A percentile compares a stretch with the other conserved stretches of the same genome.
Conservation (phyloP, 139 green algal genomes). For the Dunaliella primolecta region DNA sequence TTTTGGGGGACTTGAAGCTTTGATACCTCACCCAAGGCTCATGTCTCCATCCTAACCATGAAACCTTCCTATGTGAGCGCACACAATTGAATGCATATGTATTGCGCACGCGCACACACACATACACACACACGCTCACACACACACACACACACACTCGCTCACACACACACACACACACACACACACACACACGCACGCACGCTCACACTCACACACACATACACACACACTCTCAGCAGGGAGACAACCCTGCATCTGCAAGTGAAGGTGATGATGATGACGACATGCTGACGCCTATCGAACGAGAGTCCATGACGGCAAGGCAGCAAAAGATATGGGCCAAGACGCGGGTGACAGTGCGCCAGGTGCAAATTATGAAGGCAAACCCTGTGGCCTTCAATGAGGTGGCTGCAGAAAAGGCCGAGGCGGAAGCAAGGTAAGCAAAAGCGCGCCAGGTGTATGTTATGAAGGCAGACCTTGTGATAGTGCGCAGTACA, state of each 20-base stretch:
- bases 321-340: background rate
- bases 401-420: background rate
- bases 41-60: background rate
- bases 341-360: background rate
- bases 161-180: background rate
- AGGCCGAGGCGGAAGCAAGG: background rate
- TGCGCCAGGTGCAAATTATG: background rate
- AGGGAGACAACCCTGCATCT: background rate
- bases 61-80: background rate
- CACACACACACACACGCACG: background rate
- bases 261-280: background rate
- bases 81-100: background rate
- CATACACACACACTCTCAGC: background rate
- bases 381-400: constrained; percentile 4
- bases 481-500: too few species aligned
- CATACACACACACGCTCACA: background rate
- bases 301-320: background rate
- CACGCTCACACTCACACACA: background rate
- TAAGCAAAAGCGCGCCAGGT: background rate
- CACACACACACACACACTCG: background rate
- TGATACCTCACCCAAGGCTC: background rate
- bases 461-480: too few species aligned
- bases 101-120: background rate
- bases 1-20: background rate
- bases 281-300: background rate